Base-by-base conservation (phyloP, 106 monocot species). In the Phalaenopsis aphrodite region DNA sequence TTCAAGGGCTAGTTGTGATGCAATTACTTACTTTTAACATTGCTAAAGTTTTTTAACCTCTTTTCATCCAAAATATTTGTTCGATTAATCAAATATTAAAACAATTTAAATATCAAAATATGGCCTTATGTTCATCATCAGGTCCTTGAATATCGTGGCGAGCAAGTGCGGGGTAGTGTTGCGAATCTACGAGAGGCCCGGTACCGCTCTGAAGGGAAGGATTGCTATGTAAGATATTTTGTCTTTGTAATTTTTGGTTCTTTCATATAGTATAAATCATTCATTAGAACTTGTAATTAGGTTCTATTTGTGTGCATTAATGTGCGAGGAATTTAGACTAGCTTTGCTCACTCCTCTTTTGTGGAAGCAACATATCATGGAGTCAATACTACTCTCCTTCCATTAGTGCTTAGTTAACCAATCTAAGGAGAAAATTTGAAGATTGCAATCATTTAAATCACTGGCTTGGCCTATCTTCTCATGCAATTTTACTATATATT, bases 141-240 rank as follows among this genome's bases (percentile, higher is more conserved):
- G 97, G 91, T 94, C 81, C 82, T 97, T 72, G 97, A 97, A 42
- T 97, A 97, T 84, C 97, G 94, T 73, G 97, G 97, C 48, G 97
- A 97, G 86, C 97, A 85, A 83, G 90, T 97, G 21, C 82, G 97
- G 48, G 87, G 94, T 48, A 92, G 92, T 85, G 90, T 97, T 79
- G 90, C 94, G 49, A 94, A 94, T 89, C 81, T 94, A 42, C 86
- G 97, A 66, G 97, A 97, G 81, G 90, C 90, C 39, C 87, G 72
- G 0, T 97, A 97, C 84, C 85, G 81, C 8, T 49, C 81, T 8
- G 88, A 90, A 78, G 89, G 90, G 42, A 97, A 97, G 75, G 94
- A 97, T 78, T 97, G 96, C 69, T 97, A 94, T 88, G 96, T 97
- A 79, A 90, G 90, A 72, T n/a, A 52, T 67, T 68, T 48, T 39